phyloP scores from a whole-genome alignment of 768 basidiomycete genomes.

The Asterophora parasitica region DNA sequence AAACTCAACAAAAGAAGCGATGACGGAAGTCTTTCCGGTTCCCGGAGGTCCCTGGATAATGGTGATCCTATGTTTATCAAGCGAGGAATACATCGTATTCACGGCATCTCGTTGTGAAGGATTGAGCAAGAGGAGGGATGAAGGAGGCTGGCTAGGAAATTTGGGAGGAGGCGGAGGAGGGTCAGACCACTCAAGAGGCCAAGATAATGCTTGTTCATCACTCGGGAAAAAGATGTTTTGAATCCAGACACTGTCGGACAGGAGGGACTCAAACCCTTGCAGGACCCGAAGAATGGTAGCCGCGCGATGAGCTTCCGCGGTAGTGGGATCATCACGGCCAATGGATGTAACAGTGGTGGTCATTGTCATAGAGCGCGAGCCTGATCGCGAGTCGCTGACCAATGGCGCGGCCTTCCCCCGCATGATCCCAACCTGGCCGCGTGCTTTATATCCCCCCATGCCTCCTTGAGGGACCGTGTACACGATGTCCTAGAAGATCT shows the following conservation, averaged over 20 bases:
- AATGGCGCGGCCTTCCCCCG: conserved; percentile 33
- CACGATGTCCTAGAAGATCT: not conserved
- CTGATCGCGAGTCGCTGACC: conserved; percentile 15
- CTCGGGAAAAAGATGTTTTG: conserved; percentile 42
- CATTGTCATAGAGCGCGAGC: conserved; percentile 24
- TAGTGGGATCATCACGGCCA: conserved; percentile 54
- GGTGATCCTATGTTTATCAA: conserved; percentile 32
- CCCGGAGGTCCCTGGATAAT: conserved; percentile 59
- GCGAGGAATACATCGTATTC: conserved; percentile 40
- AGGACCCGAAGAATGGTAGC: conserved; percentile 37
- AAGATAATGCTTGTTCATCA: conserved; percentile 24
- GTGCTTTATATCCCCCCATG: conserved; percentile 33
- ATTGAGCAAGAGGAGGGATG: conserved; percentile 29
- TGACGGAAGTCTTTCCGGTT: conserved; percentile 72
- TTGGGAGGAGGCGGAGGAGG: not conserved
- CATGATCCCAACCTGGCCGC: conserved; percentile 39
- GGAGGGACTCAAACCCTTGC: conserved; percentile 31
- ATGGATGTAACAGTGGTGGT: conserved; percentile 41
- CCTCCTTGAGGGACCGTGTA: conserved; percentile 9
- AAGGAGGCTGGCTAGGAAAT: not conserved
- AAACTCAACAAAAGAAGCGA: conserved; percentile 54
- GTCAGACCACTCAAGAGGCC: conserved; percentile 37
- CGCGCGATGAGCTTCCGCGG: conserved; percentile 47
- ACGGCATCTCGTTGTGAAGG: conserved; percentile 44
- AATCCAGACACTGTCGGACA: conserved; percentile 43